phyloP scores from a whole-genome alignment of 1,284 basidiomycete genomes.

The Pascua guehoae region DNA sequence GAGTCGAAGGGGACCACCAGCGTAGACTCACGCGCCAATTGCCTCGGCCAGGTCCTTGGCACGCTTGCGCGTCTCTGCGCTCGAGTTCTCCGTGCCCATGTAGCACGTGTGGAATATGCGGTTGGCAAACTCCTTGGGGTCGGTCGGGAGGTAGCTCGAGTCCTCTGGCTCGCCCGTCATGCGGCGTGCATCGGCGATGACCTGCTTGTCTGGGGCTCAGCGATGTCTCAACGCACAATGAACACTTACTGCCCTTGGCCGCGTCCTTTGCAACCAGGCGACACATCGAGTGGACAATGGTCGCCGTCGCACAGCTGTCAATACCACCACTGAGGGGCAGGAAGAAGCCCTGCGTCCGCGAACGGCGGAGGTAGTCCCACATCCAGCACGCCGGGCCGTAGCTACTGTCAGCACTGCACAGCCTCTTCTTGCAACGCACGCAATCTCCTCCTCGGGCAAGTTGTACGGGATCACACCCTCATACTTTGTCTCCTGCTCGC shows the following conservation, averaged over 20 bases:
- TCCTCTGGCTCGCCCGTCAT: conserved; percentile 78
- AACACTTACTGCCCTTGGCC: conserved; percentile 60
- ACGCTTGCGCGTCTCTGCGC: conserved; percentile 74
- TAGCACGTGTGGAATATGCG: conserved; percentile 97
- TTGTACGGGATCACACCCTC: conserved; percentile 69
- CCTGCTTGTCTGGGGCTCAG: conserved; percentile 64
- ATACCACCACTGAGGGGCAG: conserved; percentile 96
- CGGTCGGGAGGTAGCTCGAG: conserved; percentile 75
- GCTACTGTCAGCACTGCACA: conserved; percentile 50
- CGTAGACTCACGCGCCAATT: conserved; percentile 65
- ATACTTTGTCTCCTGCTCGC: conserved; percentile 58
- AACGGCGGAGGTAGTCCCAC: conserved; percentile 96
- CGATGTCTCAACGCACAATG: too few relatives aligned
- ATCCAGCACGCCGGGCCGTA: conserved; percentile 98
- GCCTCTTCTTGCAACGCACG: conserved; percentile 58
- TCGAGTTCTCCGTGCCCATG: conserved; percentile 98
- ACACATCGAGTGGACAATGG: conserved; percentile 96
- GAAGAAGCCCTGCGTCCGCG: conserved; percentile 92
- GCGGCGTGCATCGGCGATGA: conserved; percentile 84
- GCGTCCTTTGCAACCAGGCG: conserved; percentile 77
- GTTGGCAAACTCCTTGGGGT: conserved; percentile 78
- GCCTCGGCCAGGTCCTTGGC: conserved; percentile 81
- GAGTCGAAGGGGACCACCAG: too few relatives aligned
- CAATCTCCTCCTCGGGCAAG: conserved; percentile 92
- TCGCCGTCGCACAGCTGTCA: conserved; percentile 92